Conservation (phyloP, 108 stramenopile species). For the Nannochloropsis gaditana region DNA sequence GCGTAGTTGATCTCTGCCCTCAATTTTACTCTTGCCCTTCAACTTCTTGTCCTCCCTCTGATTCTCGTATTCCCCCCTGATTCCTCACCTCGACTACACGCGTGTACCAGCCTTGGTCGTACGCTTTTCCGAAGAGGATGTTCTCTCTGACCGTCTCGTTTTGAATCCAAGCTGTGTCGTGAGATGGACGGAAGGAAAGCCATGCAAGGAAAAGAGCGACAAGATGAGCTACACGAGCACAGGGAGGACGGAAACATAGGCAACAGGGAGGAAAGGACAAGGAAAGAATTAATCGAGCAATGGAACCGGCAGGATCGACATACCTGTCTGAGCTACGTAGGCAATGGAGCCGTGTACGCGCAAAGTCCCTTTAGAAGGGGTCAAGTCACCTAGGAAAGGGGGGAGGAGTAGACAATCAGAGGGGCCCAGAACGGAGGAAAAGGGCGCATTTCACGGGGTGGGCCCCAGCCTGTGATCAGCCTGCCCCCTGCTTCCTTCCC, state of each 20-base stretch:
- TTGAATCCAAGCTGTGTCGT: conserved; percentile 83
- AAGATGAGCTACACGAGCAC: not conserved
- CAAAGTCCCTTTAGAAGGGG: conserved; percentile 59
- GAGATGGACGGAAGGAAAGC: not conserved
- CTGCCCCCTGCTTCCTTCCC: conserved; percentile 68
- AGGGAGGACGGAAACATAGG: not conserved
- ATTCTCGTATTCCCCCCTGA: not conserved
- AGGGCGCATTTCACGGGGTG: not conserved
- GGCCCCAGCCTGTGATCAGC: not conserved
- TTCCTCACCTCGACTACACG: conserved; percentile 52
- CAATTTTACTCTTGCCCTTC: not conserved
- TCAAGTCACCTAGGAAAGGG: conserved; percentile 75
- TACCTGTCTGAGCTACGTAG: conserved; percentile 59
- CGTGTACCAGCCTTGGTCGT: conserved; percentile 69
- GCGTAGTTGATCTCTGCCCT: too few species aligned
- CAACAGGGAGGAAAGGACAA: not conserved
- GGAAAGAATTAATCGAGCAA: not conserved
- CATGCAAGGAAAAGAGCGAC: not conserved
- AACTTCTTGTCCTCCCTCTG: not conserved
- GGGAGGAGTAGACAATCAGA: conserved; percentile 53
- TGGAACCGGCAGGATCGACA: not conserved
- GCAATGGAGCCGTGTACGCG: conserved; percentile 62
- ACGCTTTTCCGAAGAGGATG: conserved; percentile 76
- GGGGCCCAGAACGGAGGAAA: not conserved
- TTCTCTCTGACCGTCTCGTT: conserved; percentile 85